Conservation (phyloP, 73 alveolate species). For the Symbiodinium pilosum region DNA sequence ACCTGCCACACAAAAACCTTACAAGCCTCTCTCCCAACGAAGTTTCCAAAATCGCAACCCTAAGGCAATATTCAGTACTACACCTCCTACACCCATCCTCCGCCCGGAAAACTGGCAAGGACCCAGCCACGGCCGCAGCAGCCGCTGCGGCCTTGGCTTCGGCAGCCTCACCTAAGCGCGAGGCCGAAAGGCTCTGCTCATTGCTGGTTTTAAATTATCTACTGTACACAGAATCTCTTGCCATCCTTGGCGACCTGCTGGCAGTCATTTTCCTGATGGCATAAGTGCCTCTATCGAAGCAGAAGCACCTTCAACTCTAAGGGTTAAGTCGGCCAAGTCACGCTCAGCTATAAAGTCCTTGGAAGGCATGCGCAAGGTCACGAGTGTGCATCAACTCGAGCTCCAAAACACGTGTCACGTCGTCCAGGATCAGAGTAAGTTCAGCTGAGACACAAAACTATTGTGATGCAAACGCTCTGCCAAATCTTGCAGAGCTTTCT, state of each 20-base stretch:
- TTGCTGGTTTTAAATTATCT: no score
- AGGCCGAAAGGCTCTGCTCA: neutral
- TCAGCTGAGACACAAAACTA: conserved; percentile 21
- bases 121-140: neutral
- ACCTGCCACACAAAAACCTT: no score
- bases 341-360: conserved; percentile 61
- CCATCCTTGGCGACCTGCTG: no score
- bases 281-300: neutral
- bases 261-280: no score
- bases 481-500: conserved; percentile 10
- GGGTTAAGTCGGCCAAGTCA: neutral
- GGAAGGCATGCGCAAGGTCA: neutral
- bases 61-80: no score
- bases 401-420: neutral
- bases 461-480: conserved; percentile 47
- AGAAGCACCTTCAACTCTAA: neutral
- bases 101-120: neutral
- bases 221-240: no score
- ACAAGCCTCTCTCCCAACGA: no score
- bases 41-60: no score
- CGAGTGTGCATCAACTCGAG: neutral
- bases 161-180: neutral
- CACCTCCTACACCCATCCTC: no score
- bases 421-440: no score
- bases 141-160: conserved; percentile 21